Percentiles rank a stretch among this genome's conserved stretches.
phyloP scores from a whole-genome alignment of 75 land plant genomes.

The Isoetes taiwanensis region DNA sequence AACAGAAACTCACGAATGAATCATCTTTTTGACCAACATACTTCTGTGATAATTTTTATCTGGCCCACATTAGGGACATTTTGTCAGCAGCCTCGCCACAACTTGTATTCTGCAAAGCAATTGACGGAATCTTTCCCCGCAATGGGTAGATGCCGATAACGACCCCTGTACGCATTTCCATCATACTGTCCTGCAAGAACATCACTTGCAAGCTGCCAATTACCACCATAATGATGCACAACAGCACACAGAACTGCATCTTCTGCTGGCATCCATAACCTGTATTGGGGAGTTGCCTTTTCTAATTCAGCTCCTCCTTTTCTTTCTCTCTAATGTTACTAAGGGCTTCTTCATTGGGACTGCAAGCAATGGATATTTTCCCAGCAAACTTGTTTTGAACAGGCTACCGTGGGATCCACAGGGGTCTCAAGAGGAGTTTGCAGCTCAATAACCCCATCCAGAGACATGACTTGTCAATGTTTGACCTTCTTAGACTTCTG shows the following conservation, averaged over 20 bases:
- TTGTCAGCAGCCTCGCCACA: slow-evolving; percentile 43
- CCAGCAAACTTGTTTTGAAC: slow-evolving; percentile 41
- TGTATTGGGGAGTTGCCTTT: slow-evolving; percentile 53
- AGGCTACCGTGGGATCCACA: slow-evolving; percentile 20
- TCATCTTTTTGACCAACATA: too few relatives aligned
- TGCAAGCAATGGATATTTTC: slow-evolving; percentile 44
- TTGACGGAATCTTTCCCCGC: slow-evolving; percentile 87
- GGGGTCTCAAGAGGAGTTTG: too few relatives aligned
- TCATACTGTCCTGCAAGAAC: slow-evolving; percentile 55
- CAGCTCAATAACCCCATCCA: background rate
- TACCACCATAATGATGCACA: slow-evolving; percentile 80
- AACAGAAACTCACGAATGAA: background rate
- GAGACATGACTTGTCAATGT: slow-evolving; percentile 7
- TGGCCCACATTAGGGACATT: slow-evolving; percentile 55
- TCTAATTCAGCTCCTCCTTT: slow-evolving; percentile 52
- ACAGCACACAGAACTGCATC: slow-evolving; percentile 88
- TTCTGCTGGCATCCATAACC: slow-evolving; percentile 74
- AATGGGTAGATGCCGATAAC: slow-evolving; percentile 78
- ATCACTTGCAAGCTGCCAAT: slow-evolving; percentile 86
- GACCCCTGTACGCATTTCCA: slow-evolving; percentile 75
- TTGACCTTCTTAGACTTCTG: slow-evolving; percentile 46
- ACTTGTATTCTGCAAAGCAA: slow-evolving; percentile 51
- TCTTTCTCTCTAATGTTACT: slow-evolving; percentile 68
- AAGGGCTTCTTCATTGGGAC: slow-evolving; percentile 56
- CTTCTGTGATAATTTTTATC: slow-evolving; percentile 95